Base-by-base conservation (phyloP, 2,329 filamentous ascomycete genomes). In the Colletotrichum euphorbiae region DNA sequence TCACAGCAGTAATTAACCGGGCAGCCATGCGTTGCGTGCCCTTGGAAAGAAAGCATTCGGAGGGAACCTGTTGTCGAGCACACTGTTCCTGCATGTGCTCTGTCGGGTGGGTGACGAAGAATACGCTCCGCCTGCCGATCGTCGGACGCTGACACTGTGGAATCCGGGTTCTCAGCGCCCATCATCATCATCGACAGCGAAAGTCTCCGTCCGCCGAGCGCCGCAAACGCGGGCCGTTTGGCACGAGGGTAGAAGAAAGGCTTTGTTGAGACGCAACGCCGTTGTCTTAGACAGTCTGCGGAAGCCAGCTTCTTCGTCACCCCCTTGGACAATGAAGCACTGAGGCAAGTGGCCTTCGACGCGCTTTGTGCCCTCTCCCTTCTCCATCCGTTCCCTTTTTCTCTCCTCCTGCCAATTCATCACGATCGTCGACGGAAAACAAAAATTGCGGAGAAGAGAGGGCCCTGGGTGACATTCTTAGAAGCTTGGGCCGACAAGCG, bases 171-270 rank as follows among this genome's bases (percentile, higher is more conserved):
- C 28, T 21, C 46, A 38, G 17, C 45, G 31, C 59, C 52, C 13
- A 52, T 17, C 51, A 40, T 17, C 51, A 40, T 12, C 43, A 31
- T 17, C 8, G 9, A 38, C n/a, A 24, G n/a, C 48, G 24, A 48
- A 48, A n/a, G 13, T 24, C 40, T 55, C 19, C 40, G 9, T 11
- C 31, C 33, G n/a, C 51, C 43, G 56, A 59, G 51, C 65, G 48
- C 61, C 46, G 36, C 61, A 43, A 59, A 31, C 61, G 46, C 48
- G 12, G 38, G 24, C 48, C 50, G 48, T 55, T 45, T 48, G 50
- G 63, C 48, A 62, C 63, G 42, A 52, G 46, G 50, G 6, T 17
- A 55, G 21, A 69, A 69, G 33, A 55, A 68, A 60, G 54, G 36
- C 21, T 50, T 60, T 69, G 66, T 43, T 21, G 54, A 54, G 46